Evolutionary conservation across 352 stramenopile species (phyloP).

Genomic region (Globisporangium irregulare): DNA sequence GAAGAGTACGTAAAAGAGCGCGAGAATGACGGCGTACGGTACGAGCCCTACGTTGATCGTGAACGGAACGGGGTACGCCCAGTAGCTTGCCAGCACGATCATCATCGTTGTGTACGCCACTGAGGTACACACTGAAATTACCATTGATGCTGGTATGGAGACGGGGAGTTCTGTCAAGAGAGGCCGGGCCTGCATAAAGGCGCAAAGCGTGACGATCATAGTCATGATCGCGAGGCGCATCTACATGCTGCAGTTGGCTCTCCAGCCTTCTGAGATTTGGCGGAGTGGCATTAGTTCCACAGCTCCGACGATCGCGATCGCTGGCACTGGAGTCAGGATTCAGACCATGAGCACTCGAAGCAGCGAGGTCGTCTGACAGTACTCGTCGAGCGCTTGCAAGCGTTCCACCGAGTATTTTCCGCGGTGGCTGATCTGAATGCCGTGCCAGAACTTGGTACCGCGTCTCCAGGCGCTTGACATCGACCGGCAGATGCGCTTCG

Average conservation of each 20-base stretch:
- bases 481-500: not conserved
- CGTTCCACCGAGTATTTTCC: conserved; percentile 17
- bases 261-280: conserved; percentile 9
- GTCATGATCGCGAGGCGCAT: conserved; percentile 20
- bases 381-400: conserved; percentile 7
- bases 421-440: conserved; percentile 2
- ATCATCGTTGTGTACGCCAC: conserved; percentile 14
- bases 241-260: conserved; percentile 26
- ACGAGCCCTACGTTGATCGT: conserved; percentile 18
- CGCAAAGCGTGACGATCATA: conserved; percentile 12
- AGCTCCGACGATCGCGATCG: conserved; percentile 14
- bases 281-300: conserved; percentile 31
- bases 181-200: conserved; percentile 13
- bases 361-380: not conserved
- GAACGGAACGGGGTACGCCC: conserved; percentile 30
- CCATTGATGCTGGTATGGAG: not conserved
- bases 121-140: not conserved
- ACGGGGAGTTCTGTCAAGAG: conserved; percentile 9
- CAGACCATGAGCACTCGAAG: conserved; percentile 6
- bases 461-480: not conserved
- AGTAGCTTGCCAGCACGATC: not conserved
- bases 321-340: conserved; percentile 11
- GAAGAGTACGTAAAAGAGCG: conserved; percentile 18
- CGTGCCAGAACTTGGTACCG: not conserved
- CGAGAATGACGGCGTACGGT: not conserved